Base-by-base conservation (phyloP, 257 asterid species). In the Knoxia roxburghii region DNA sequence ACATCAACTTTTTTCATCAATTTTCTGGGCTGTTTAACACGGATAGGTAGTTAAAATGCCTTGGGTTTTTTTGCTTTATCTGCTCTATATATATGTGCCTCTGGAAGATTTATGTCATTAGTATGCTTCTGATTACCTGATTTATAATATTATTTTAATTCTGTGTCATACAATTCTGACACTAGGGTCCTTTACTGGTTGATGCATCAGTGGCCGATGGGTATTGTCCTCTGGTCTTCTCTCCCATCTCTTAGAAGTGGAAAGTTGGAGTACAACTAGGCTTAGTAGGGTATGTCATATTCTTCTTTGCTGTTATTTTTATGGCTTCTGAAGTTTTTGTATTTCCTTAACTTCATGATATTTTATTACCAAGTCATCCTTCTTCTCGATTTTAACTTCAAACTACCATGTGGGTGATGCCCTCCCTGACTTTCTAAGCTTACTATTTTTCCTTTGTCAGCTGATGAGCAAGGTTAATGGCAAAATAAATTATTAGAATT, bases 141-240 rank as follows among this genome's bases (percentile, higher is more conserved):
- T 32, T 78, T 57, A 50, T 62, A 74, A 76, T 75, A 73, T 73
- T 79, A 70, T 84, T 85, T 85, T 78, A 78, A 86, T 81, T 75
- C 72, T 82, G 77, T 76, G 81, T 79, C 82, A 75, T 76, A 78
- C 80, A 70, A 75, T 86, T 74, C 96, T 93, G 83, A 89, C 96
- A 87, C 85, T 97, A 86, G 95, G 96, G 69, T 89, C 81, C 83
- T 89, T 92, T 92, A 82, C 94, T 87, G 91, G 89, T 89, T 89
- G 98, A 89, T 88, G 92, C 91, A 85, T 84, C 96, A 94, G 99
- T 81, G 97, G 93, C 75, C 89, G 91, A 67, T 94, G 96, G 96
- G 56, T 75, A 58, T 74, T 89, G 74, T 82, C 96, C 83, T 77
- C 89, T 74, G 81, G 86, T 78, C 87, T 91, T 69, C 84, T 78